A percentile compares a stretch with the other conserved stretches of the same genome.
These are phyloP conservation scores for Inga laurina DNA, from an alignment of 306 rosid species.

Conservation along the genomic window DNA sequence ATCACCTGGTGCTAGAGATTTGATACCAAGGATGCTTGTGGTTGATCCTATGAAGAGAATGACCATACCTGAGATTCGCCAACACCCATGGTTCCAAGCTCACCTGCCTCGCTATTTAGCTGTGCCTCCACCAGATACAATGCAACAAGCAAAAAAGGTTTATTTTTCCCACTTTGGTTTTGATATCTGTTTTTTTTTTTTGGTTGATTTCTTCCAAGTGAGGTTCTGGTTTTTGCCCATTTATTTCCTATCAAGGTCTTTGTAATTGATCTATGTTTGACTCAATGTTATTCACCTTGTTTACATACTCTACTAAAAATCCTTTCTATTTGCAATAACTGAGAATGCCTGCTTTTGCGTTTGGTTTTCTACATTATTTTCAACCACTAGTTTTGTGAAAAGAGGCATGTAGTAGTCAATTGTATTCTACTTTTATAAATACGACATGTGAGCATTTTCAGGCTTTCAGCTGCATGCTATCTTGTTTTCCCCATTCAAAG, in stretches of 20 bases:
- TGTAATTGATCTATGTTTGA: not conserved
- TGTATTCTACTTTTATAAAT: not conserved
- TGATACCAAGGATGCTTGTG: slow-evolving; percentile 89
- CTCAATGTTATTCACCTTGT: not conserved
- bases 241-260: not conserved
- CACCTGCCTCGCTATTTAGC: slow-evolving; percentile 92
- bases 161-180: not conserved
- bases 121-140: slow-evolving; percentile 82
- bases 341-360: not conserved
- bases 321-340: not conserved
- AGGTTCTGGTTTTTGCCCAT: not conserved
- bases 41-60: slow-evolving; percentile 94
- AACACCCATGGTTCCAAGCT: slow-evolving; percentile 91
- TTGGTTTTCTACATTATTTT: slow-evolving; percentile 17
- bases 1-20: slow-evolving; percentile 86
- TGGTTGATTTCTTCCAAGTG: not conserved
- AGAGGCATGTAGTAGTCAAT: slow-evolving; percentile 10
- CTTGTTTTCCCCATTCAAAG: not conserved
- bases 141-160: slow-evolving; percentile 85
- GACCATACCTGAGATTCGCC: slow-evolving; percentile 90
- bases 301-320: not conserved
- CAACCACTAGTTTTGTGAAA: slow-evolving; percentile 13
- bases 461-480: slow-evolving; percentile 1
- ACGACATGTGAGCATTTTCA: slow-evolving; percentile 2
- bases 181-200: not conserved